Evolutionary conservation across 768 basidiomycete genomes (phyloP), one percentile per base, ranked within the genome.

Genomic region (Tylopilus plumbeoviolaceoides): DNA sequence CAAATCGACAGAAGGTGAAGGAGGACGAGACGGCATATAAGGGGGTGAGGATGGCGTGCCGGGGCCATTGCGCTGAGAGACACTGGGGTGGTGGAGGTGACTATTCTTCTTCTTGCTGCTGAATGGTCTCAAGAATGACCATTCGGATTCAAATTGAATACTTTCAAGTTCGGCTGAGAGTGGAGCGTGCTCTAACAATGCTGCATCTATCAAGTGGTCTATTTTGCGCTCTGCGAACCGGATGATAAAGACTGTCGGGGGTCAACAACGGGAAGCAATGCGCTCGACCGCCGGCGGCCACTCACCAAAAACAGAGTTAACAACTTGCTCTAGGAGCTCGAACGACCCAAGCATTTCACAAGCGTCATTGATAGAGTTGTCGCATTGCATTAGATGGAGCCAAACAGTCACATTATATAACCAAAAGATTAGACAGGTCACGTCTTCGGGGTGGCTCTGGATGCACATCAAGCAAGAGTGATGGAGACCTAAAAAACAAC

Each of bases 111-210:
- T 85, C 65, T 85, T 87, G 28, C 74, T 68, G 23, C 74, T 75
- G 60, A 91, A 87, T 7, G 89, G 77, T n/a, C 89, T 80, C 18
- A 91, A 71, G 65, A 92, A 88, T 0, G 87, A 85, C 97, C 97
- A 99, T 49, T 98, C 97, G 6, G 91, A 93, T 70, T 98, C 95
- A 63, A 98, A 99, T 57, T 91, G 86, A 18, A 98, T 76, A 28
- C 82, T 78, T 47, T 89, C 90, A 50, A 92, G 84, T 60, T 89
- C 87, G 5, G 82, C 80, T 2, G 87, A 81, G n/a, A 84, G 75
- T 0, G 91, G 80, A 9, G 87, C 80, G 63, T 89, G 85, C 47
- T 98, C 93, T 44, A 99, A 78, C 45, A 98, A 71, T 0, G 89
- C 81, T 1, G 80, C 70, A 63, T 98, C 94, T 10, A 99, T 77